phyloP scores from a whole-genome alignment of 306 rosid species.

The Begonia masoniana region DNA sequence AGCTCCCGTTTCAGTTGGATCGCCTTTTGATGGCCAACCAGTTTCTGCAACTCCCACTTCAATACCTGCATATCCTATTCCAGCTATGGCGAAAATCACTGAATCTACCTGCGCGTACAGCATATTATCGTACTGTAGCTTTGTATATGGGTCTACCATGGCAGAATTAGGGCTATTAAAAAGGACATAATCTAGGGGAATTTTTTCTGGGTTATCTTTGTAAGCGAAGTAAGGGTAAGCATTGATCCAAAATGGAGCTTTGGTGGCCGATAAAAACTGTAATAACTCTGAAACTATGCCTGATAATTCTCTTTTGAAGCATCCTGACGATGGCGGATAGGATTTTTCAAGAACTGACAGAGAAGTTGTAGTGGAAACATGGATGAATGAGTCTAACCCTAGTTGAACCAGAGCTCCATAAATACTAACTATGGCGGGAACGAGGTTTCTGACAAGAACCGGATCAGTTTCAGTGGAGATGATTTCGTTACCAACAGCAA shows the following conservation, averaged over 20 bases:
- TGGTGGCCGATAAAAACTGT: slow-evolving; percentile 46
- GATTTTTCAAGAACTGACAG: slow-evolving; percentile 66
- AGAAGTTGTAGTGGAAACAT: slow-evolving; percentile 77
- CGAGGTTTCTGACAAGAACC: slow-evolving; percentile 35
- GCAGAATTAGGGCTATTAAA: slow-evolving; percentile 43
- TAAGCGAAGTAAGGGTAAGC: slow-evolving; percentile 90
- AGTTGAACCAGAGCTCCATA: slow-evolving; percentile 49
- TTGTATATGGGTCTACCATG: slow-evolving; percentile 68
- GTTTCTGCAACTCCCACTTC: slow-evolving; percentile 82
- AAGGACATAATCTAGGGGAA: slow-evolving; percentile 67
- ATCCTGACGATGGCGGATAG: slow-evolving; percentile 88
- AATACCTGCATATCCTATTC: slow-evolving; percentile 50
- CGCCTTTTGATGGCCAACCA: slow-evolving; percentile 96
- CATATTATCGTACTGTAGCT: slow-evolving; percentile 78
- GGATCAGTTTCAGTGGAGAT: slow-evolving; percentile 43
- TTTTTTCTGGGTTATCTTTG: slow-evolving; percentile 36
- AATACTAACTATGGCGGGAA: slow-evolving; percentile 75
- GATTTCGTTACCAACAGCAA: slow-evolving; percentile 87
- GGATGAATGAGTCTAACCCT: slow-evolving; percentile 48
- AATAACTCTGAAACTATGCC: slow-evolving; percentile 54
- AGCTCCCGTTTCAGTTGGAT: slow-evolving; percentile 58
- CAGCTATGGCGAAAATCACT: slow-evolving; percentile 61
- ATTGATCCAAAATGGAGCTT: slow-evolving; percentile 90
- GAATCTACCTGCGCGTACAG: slow-evolving; percentile 92
- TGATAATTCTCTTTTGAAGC: slow-evolving; percentile 47